Evolutionary conservation across 2,329 filamentous ascomycete genomes (phyloP), one percentile per base, ranked within the genome.

Genomic region (Fusarium piperis): DNA sequence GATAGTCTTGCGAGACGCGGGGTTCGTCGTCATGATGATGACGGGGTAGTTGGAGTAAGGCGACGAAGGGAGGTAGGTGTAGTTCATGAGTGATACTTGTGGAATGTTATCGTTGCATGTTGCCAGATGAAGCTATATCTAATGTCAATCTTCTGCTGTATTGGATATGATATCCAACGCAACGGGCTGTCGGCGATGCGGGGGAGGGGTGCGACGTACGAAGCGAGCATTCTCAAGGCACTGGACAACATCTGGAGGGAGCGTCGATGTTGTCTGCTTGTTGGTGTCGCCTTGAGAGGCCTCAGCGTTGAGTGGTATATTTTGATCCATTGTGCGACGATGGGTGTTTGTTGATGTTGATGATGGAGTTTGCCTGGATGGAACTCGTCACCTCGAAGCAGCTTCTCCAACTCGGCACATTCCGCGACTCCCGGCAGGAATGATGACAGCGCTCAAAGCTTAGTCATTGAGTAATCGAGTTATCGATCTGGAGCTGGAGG

Each of bases 81-180:
- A 98, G 86, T 97, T 98, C 96, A 99, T 99, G 72, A 99, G 90
- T 38, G 94, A 97, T 73, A 98, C 94, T 81, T 98, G 94, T 11
- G 96, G 96, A 71, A 91, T 86, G 78, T 96, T 92, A 74, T 92
- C 87, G 75, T 90, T 90, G 81, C 93, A 97, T 63, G 96, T 99
- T 76, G 96, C 95, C 59, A 99, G 92, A 82, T 99, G 96, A 74
- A 99, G 94, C 94, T 97, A 78, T 74, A 35, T 53, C 28, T 18
- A 51, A 23, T 33, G 56, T 68, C 51, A 68, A 48, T 44, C 59
- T 30, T 46, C 55, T 67, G 48, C 55, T 67, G 48, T 32, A 67
- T 57, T 33, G 44, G 53, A 13, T 13, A 23, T 23, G 15, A 6
- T 30, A 41, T 20, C 23, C 38, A 26, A 32, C n/a, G 32, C 52